Evolutionary conservation across 2,329 filamentous ascomycete species (phyloP).

Genomic region (Aspergillus pseudonomiae): DNA sequence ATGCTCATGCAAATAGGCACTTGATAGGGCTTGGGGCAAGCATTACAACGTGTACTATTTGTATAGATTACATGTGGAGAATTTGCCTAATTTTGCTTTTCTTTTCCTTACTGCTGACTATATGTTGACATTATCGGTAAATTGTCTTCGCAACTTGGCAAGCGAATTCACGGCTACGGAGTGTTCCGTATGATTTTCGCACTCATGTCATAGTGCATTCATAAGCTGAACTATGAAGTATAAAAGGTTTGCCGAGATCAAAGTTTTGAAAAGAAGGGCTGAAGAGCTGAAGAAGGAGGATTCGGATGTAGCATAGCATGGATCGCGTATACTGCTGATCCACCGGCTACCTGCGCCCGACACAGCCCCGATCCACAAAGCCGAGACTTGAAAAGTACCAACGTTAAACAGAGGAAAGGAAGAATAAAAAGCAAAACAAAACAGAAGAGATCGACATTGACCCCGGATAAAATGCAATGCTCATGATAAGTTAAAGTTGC

Average conservation of each 20-base stretch:
- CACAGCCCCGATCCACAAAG: neutral
- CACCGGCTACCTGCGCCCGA: slow-evolving; percentile 1
- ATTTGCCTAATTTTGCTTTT: neutral
- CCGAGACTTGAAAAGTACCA: neutral
- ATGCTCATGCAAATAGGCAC: neutral
- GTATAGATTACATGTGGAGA: neutral
- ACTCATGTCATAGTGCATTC: neutral
- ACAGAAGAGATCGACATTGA: neutral
- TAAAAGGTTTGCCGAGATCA: neutral
- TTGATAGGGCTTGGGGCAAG: no score
- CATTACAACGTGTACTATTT: neutral
- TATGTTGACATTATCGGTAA: neutral
- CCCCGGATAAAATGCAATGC: neutral
- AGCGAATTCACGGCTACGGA: neutral
- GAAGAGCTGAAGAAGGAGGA: neutral
- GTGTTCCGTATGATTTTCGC: neutral
- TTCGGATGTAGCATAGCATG: neutral
- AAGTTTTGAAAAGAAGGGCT: neutral
- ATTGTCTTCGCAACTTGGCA: neutral
- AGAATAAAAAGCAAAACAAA: neutral
- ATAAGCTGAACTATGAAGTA: neutral
- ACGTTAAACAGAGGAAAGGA: neutral
- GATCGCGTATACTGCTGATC: neutral
- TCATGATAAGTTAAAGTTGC: neutral
- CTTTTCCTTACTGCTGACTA: neutral